A percentile compares a stretch with the other conserved stretches of the same genome.
Evolutionary conservation across 202 grass and related monocot genomes (phyloP).

Genomic region (Panicum virgatum): DNA sequence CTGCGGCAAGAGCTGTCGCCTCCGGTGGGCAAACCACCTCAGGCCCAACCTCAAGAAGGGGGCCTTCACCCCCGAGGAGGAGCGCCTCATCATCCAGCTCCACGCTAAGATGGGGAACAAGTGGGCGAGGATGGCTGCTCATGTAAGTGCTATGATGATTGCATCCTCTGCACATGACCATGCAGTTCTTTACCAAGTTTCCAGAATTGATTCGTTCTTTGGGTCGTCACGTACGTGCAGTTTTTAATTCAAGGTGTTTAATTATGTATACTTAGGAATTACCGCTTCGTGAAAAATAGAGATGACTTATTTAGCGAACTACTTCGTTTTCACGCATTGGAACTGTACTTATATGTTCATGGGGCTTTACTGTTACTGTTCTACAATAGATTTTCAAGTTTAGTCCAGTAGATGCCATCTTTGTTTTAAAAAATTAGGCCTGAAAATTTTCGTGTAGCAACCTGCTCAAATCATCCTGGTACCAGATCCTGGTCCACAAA

Average conservation of each 20-base stretch:
- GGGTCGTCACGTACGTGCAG: constrained; percentile 3
- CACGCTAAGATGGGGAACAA: constrained; percentile 81
- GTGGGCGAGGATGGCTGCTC: constrained; percentile 89
- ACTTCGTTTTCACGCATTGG: constrained; percentile 17
- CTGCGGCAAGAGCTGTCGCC: constrained; percentile 94
- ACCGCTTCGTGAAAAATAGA: background rate
- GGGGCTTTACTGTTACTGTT: background rate
- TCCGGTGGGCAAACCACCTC: constrained; percentile 92
- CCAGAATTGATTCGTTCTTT: constrained; percentile 3
- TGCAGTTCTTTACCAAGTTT: constrained; percentile 15
- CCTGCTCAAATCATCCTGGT: constrained; percentile 10
- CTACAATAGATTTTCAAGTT: constrained; percentile 1
- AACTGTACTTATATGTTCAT: background rate
- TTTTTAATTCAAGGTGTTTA: constrained; percentile 12
- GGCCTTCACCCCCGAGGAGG: constrained; percentile 71
- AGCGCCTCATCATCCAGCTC: constrained; percentile 78
- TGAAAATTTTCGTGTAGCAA: constrained; percentile 21
- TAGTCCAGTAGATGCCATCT: background rate
- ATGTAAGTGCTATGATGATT: constrained; percentile 53
- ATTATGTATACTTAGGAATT: background rate
- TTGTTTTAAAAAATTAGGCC: background rate
- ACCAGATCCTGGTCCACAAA: constrained; percentile 2
- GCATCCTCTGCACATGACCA: background rate
- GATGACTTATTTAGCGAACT: background rate
- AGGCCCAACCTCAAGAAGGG: constrained; percentile 89